A percentile compares a stretch with the other conserved stretches of the same genome.
Conservation (phyloP, 257 asterid species). For the Phtheirospermum japonicum region DNA sequence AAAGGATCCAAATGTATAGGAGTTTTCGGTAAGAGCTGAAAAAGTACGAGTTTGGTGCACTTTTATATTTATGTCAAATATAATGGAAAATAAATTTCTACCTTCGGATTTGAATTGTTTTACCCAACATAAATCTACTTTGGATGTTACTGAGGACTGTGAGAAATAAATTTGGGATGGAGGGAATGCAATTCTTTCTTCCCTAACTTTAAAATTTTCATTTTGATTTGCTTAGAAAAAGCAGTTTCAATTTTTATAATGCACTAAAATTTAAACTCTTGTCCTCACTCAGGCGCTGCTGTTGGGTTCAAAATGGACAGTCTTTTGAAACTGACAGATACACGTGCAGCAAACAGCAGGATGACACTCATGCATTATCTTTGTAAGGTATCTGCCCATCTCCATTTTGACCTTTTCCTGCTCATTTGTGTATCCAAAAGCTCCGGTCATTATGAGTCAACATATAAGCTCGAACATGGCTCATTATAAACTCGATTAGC, state of each 20-base stretch:
- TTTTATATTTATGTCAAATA: no score
- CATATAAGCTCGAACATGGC: neutral
- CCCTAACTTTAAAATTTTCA: neutral
- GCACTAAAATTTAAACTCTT: conserved; percentile 18
- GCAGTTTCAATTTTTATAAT: conserved; percentile 5
- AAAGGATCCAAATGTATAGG: no score
- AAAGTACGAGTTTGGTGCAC: no score
- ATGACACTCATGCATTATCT: conserved; percentile 99
- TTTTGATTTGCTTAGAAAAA: conserved; percentile 14
- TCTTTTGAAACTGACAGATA: conserved; percentile 85
- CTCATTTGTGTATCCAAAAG: conserved; percentile 14
- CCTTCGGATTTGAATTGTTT: no score
- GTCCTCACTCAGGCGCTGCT: conserved; percentile 60
- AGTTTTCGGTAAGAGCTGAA: no score
- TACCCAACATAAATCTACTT: no score
- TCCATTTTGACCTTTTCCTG: conserved; percentile 10
- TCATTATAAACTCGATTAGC: neutral
- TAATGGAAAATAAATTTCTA: no score
- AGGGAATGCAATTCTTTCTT: neutral
- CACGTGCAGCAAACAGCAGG: conserved; percentile 77
- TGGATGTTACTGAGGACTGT: neutral
- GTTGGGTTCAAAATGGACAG: conserved; percentile 94
- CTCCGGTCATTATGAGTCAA: neutral
- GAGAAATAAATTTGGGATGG: neutral
- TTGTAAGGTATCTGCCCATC: conserved; percentile 49